phyloP scores from a whole-genome alignment of 805 yeast species.

The Candida sithepensis region DNA sequence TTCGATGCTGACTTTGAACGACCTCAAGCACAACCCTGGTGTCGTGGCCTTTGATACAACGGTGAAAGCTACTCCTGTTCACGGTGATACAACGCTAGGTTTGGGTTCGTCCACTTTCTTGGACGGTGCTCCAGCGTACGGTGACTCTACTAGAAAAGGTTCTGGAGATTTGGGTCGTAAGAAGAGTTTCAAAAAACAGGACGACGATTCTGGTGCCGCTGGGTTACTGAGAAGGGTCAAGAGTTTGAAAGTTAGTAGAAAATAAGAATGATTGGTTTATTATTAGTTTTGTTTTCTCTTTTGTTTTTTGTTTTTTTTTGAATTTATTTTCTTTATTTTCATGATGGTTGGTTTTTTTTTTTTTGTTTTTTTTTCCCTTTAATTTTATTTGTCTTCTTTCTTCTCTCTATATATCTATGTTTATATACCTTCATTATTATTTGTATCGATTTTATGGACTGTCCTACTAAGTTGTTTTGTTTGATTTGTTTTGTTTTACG shows the following conservation, averaged over 20 bases:
- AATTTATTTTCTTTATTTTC: background rate
- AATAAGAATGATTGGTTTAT: background rate
- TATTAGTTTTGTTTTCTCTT: background rate
- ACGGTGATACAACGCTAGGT: slow-evolving; percentile 84
- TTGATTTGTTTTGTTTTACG: background rate
- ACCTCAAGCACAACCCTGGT: slow-evolving; percentile 46
- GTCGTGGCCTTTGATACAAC: slow-evolving; percentile 70
- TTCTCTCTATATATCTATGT: background rate
- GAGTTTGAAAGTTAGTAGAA: slow-evolving; percentile 75
- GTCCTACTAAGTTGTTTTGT: background rate
- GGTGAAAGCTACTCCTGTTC: slow-evolving; percentile 65
- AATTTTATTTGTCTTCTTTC: background rate
- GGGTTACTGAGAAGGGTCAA: slow-evolving; percentile 81
- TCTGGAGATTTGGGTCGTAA: slow-evolving; percentile 65
- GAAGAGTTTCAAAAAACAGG: slow-evolving; percentile 53
- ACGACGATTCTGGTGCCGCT: slow-evolving; percentile 21
- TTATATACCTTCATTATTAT: background rate
- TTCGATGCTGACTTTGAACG: slow-evolving; percentile 21
- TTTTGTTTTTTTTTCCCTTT: background rate
- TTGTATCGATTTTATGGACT: background rate
- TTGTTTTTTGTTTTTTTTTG: background rate
- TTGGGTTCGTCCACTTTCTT: slow-evolving; percentile 88
- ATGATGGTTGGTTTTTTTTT: background rate
- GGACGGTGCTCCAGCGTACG: slow-evolving; percentile 90
- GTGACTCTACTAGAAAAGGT: slow-evolving; percentile 35